Base-by-base conservation (phyloP, 2,329 filamentous ascomycete species). In the Trichoderma polysporum region DNA sequence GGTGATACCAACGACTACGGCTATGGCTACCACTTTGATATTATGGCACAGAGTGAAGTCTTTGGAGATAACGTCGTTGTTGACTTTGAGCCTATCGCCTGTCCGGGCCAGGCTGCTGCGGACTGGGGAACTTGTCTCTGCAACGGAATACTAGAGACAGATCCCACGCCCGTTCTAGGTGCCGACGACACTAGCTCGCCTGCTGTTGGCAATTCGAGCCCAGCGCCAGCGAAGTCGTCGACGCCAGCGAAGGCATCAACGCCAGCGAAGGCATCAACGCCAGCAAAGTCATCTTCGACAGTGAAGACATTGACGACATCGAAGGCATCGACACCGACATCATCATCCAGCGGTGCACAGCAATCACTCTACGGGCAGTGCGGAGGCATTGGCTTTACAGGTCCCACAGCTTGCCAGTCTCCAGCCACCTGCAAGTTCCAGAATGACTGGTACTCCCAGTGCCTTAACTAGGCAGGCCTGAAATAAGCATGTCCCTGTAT, bases 361-460 rank as follows among this genome's bases (percentile, higher is more conserved):
- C 59, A 63, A 41, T 41, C 49, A 1, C 59, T 65, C 53, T 81
- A 73, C 57, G 77, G 73, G 7, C 79, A 80, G 71, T 82, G 79
- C 53, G 79, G 78, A 27, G 79, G 80, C 5, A 64, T n/a, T 47
- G 74, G 72, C 29, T 82, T 71, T 68, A 74, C 63, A 19, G 80
- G 81, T 27, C 71, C 76, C 45, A 80, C 74, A 2, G 69, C 66
- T 6, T 82, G 81, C 69, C 73, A 68, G 29, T 67, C 74, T n/a
- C 76, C 76, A 6, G 77, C 68, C 35, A 80, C 74, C n/a, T 83
- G 80, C 74, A 74, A 70, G 35, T 73, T 72, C 59, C 49, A 73
- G 63, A 82, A 53, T 22, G 31, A 47, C 17, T 60, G 35, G 22
- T 60, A 66, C 47, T 60, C 64, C 45, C 54, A 66, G 64, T 61